phyloP scores from a whole-genome alignment of 352 stramenopile genomes.

The Pythium rhizo-oryzae region DNA sequence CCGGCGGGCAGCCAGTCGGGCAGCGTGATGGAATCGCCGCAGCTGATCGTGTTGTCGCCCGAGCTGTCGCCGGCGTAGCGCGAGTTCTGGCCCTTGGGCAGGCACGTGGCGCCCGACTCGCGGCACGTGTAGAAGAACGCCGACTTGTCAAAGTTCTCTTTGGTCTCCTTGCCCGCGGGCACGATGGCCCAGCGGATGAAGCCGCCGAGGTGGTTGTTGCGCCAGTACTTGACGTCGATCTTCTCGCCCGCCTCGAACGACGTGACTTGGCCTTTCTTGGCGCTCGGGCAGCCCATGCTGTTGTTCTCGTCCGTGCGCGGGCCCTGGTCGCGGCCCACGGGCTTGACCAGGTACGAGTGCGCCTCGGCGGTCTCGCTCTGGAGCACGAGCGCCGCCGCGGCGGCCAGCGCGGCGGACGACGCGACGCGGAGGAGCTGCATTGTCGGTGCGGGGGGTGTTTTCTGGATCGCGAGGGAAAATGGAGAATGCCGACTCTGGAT shows the following conservation, averaged over 20 bases:
- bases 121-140: slow-evolving; percentile 36
- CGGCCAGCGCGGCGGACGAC: neutral
- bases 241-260: slow-evolving; percentile 20
- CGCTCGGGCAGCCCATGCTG: slow-evolving; percentile 27
- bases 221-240: slow-evolving; percentile 33
- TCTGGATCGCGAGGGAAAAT: neutral
- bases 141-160: slow-evolving; percentile 27
- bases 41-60: slow-evolving; percentile 20
- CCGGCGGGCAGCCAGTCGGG: slow-evolving; percentile 20
- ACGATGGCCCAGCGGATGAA: slow-evolving; percentile 39
- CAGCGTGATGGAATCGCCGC: slow-evolving; percentile 27
- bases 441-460: too few relatives aligned
- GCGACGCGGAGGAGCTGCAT: neutral
- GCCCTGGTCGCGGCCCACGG: slow-evolving; percentile 16
- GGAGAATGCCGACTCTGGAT: neutral
- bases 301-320: slow-evolving; percentile 1
- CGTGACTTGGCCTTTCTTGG: slow-evolving; percentile 18
- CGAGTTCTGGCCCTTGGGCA: slow-evolving; percentile 20
- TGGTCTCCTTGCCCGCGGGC: slow-evolving; percentile 24
- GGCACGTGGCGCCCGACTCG: slow-evolving; percentile 29
- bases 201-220: slow-evolving; percentile 39
- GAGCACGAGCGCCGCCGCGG: neutral
- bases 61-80: slow-evolving; percentile 20
- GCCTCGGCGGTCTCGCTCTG: neutral
- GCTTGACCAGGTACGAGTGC: slow-evolving; percentile 15